These are phyloP conservation scores for Serpula lacrymans DNA, from an alignment of 768 basidiomycete species.

Conservation along the genomic window DNA sequence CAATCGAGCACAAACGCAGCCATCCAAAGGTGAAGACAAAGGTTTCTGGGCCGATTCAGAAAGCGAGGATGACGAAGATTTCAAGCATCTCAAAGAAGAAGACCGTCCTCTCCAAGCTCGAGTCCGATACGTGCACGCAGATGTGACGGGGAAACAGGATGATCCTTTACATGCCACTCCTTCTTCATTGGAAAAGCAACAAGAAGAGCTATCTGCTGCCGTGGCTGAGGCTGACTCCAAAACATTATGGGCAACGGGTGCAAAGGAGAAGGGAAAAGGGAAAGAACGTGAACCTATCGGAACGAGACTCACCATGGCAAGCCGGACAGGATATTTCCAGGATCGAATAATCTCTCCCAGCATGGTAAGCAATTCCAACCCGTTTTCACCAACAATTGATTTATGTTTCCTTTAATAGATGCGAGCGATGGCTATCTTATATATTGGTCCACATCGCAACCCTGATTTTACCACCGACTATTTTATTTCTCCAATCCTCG, in stretches of 20 bases:
- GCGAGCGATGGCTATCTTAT: conserved; percentile 98
- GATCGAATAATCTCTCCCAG: conserved; percentile 91
- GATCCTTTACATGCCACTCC: conserved; percentile 31
- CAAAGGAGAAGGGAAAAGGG: conserved; percentile 20
- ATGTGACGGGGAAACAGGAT: conserved; percentile 8
- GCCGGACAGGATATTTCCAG: conserved; percentile 89
- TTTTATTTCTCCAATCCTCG: conserved; percentile 91
- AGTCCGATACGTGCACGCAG: conserved; percentile 54
- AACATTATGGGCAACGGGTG: conserved; percentile 31
- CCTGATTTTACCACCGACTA: conserved; percentile 96
- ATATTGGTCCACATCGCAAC: conserved; percentile 90
- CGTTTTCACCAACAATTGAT: conserved; percentile 1
- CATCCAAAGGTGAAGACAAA: conserved; percentile 35
- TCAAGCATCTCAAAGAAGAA: conserved; percentile 52
- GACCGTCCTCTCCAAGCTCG: conserved; percentile 75
- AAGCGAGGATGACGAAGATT: conserved; percentile 47
- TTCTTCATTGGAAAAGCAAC: conserved; percentile 45
- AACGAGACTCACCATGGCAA: conserved; percentile 92
- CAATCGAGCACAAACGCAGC: neutral
- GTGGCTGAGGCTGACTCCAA: conserved; percentile 48
- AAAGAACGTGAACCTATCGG: conserved; percentile 65
- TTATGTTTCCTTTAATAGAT: conserved; percentile 52
- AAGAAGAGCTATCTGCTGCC: conserved; percentile 49
- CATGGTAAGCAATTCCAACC: conserved; percentile 64
- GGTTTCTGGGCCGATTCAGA: conserved; percentile 54